Conservation (phyloP, 1,284 basidiomycete genomes). For the Trichosporon ovoides region DNA sequence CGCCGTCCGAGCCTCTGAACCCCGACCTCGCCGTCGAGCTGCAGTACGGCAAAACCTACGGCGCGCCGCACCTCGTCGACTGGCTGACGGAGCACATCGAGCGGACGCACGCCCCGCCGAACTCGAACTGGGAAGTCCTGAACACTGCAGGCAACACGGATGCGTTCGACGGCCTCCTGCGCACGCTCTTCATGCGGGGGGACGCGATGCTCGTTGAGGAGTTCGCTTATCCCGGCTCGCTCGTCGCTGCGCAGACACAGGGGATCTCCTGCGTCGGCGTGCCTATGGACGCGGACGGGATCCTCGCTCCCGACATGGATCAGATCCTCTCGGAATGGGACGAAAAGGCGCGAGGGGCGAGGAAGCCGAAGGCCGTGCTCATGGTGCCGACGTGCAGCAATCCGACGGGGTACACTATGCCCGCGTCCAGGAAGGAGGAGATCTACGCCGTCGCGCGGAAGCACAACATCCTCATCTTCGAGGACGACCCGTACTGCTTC, state of each 20-base stretch:
- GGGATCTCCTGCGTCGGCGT: constrained; percentile 58
- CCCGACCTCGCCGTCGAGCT: constrained; percentile 35
- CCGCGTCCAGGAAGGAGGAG: constrained; percentile 59
- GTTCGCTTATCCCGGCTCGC: constrained; percentile 56
- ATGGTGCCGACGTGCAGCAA: constrained; percentile 52
- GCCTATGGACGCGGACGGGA: constrained; percentile 64
- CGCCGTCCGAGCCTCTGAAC: constrained; percentile 24
- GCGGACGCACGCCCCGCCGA: constrained; percentile 28
- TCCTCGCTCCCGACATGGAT: constrained; percentile 58
- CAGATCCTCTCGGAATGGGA: constrained; percentile 62
- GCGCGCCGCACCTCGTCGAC: constrained; percentile 29
- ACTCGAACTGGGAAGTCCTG: constrained; percentile 33
- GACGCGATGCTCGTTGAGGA: constrained; percentile 40
- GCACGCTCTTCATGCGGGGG: constrained; percentile 29
- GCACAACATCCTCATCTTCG: constrained; percentile 65
- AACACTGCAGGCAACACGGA: constrained; percentile 40
- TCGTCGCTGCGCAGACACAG: constrained; percentile 52
- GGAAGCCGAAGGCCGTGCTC: constrained; percentile 51
- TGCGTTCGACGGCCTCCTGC: constrained; percentile 34
- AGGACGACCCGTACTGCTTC: constrained; percentile 60
- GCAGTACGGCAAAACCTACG: constrained; percentile 33
- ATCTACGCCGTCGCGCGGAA: constrained; percentile 71
- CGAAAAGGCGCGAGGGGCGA: constrained; percentile 54
- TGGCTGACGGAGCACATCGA: constrained; percentile 34
- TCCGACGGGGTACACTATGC: constrained; percentile 68